phyloP scores from a whole-genome alignment of 108 stramenopile species.

The Bacterosira constricta region DNA sequence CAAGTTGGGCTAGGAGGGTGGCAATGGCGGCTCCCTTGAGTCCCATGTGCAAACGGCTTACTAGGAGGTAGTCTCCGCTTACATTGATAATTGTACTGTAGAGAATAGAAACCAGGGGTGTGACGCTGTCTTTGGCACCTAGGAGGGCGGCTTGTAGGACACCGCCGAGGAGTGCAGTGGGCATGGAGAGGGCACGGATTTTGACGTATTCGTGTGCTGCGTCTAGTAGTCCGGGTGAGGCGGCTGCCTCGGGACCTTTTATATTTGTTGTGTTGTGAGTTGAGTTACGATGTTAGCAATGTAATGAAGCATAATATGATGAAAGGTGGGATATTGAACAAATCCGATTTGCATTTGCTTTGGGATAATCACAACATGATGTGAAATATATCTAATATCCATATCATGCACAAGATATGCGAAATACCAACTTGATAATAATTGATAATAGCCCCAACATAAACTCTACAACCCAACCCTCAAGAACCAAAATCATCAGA shows the following conservation, averaged over 20 bases:
- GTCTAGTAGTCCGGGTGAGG: slow-evolving; percentile 70
- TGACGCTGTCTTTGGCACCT: slow-evolving; percentile 86
- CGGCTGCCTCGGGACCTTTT: slow-evolving; percentile 62
- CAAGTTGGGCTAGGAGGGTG: slow-evolving; percentile 74
- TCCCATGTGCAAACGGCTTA: slow-evolving; percentile 68
- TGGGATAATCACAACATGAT: too few species aligned
- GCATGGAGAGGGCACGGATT: slow-evolving; percentile 85
- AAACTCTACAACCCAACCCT: not conserved
- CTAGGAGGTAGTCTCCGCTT: slow-evolving; percentile 74
- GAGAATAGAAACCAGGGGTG: slow-evolving; percentile 77
- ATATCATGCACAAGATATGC: too few species aligned
- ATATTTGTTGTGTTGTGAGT: too few species aligned
- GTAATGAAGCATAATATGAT: too few species aligned
- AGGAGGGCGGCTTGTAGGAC: slow-evolving; percentile 81
- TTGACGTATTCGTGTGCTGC: slow-evolving; percentile 81
- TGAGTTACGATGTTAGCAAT: too few species aligned
- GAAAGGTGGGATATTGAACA: too few species aligned
- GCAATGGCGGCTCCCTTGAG: slow-evolving; percentile 85
- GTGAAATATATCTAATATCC: too few species aligned
- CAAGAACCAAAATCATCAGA: not conserved
- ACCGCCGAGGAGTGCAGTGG: slow-evolving; percentile 76
- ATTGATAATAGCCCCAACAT: too few species aligned
- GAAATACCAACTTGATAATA: too few species aligned
- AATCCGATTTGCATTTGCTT: too few species aligned
- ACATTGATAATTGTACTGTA: slow-evolving; percentile 77